Evolutionary conservation across 768 basidiomycete species (phyloP), one percentile per base, ranked within the genome.

Genomic region (Tricholomella constricta): DNA sequence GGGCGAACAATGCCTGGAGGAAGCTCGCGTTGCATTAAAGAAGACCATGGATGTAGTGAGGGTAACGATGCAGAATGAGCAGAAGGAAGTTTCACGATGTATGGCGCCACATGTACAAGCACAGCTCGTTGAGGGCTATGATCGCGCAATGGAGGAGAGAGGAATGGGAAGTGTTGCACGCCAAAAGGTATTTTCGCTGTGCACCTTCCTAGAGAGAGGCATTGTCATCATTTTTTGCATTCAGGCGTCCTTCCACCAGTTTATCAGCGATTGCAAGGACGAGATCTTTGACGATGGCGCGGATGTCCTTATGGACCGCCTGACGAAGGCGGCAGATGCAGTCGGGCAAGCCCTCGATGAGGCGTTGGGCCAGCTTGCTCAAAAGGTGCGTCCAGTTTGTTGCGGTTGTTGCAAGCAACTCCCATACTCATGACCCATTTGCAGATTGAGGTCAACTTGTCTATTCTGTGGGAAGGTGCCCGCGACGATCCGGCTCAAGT

Each of bases 1-100:
- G 63, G 81, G 75, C 22, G 78, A 81, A 48, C 63, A 73, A 22
- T 80, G 80, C 52, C 62, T 78, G 7, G 75, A 81, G 51, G 82
- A 84, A 61, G 81, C 80, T 0, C 69, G 71, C 7, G 70, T 78
- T 8, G 76, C 81, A 1, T 66, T 85, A 45, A 66, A 69, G 44
- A 78, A 79, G 40, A 74, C 77, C 2, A 68, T 84, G 48, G 75
- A 73, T 11, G 62, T 74, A 23, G 81, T 85, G 3, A 68, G 69
- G 27, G 78, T 80, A 44, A 77, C 79, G 4, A 71, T 85, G 68
- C 73, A 69, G 56, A 69, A 59, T 14, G 72, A 83, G 55, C 84
- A 85, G 66, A 85, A 85, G 66, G 81, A 84, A 47, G 69, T 82
- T 6, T 84, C 83, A 0, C 72, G 83, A 17, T 79, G 73, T 56